Evolutionary conservation across 108 stramenopile species (phyloP).

Genomic region (Cyclotella cryptica): DNA sequence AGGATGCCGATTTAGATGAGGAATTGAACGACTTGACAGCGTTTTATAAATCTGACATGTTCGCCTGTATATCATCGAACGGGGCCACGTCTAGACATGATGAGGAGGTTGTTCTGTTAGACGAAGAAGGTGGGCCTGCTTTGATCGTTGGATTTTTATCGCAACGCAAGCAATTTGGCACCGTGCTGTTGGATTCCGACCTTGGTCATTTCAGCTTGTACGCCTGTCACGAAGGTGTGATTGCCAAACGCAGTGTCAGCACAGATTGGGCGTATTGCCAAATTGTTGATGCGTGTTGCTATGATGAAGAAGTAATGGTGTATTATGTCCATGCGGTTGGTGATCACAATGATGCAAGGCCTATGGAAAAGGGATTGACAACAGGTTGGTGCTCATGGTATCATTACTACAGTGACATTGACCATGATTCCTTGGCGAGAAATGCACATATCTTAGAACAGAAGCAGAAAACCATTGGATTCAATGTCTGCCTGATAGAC

Average conservation of each 20-base stretch:
- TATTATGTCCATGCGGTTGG: constrained; percentile 84
- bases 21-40: too few relatives aligned
- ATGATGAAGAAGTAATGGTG: constrained; percentile 91
- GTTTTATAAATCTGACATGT: constrained; percentile 85
- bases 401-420: constrained; percentile 91
- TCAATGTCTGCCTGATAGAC: constrained; percentile 89
- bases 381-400: constrained; percentile 97
- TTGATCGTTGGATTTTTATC: constrained; percentile 87
- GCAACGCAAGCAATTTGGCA: constrained; percentile 85
- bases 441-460: constrained; percentile 77
- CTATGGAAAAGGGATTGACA: constrained; percentile 78
- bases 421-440: constrained; percentile 67
- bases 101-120: constrained; percentile 58
- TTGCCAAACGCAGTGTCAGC: constrained; percentile 40
- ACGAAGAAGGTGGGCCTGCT: constrained; percentile 88
- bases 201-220: constrained; percentile 69
- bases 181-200: constrained; percentile 66
- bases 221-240: constrained; percentile 70
- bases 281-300: constrained; percentile 70
- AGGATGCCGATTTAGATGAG: constrained; percentile 29
- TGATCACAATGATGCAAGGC: constrained; percentile 76
- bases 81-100: constrained; percentile 41
- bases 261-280: constrained; percentile 91
- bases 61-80: constrained; percentile 77
- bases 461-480: constrained; percentile 65